Base-by-base conservation (phyloP, 768 basidiomycete genomes). In the Auricularia sp. region DNA sequence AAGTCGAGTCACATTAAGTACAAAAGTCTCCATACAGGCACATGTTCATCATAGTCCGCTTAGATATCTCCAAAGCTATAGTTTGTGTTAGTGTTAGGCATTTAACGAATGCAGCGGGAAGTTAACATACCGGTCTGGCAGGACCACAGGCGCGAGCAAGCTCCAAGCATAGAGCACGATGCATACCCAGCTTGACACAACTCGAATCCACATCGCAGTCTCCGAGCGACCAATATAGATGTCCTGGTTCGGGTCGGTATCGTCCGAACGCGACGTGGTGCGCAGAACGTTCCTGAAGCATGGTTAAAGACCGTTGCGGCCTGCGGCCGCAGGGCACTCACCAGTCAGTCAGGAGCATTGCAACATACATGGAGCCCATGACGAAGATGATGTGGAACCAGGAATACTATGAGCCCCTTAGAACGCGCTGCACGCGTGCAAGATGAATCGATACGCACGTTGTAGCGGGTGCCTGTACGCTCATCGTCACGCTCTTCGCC, bases 321-420 rank as follows among this genome's bases (percentile, higher is more conserved):
- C 16, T 7, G 11, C 11, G 29, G 23, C 7, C 56, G 11, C 33
- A 59, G 34, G 7, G 23, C 43, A 79, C 91, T 64, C 74, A 95
- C 96, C 97, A 98, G 76, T 99, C 96, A 1, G 96, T 99, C 63
- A 99, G 76, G 14, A 99, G 79, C 84, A 97, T 95, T 5, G 91
- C 93, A 33, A 98, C 93, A 75, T 99, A 99, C 97, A 98, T 98
- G 14, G 93, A 81, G 35, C 87, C 97, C 69, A 98, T 88, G 56
- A 90, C 86, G 72, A 98, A 99, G 71, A 99, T 98, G 74, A 98
- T 77, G 72, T 99, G 97, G 85, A 99, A 98, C 93, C 94, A 99
- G 1, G 93, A 85, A 73, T 99, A 99, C 94, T 97, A 29, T 29
- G 29, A 29, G 69, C 4, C 21, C 42, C 47, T 56, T 23, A 35